phyloP scores from a whole-genome alignment of 305 asterid species.

The Fraxinus greggii region DNA sequence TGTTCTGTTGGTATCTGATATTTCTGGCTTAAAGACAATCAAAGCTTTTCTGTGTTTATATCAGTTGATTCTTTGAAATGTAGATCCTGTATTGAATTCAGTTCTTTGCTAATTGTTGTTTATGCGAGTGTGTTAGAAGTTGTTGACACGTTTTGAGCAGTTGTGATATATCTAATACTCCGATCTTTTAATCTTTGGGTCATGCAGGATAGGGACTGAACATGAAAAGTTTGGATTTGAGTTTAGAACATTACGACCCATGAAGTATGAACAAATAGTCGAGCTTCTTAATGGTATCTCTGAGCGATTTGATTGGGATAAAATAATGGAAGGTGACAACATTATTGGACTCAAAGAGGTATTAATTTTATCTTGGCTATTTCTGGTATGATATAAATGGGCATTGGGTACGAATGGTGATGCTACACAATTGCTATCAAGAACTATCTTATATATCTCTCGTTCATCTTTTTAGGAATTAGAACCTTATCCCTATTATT shows the following conservation, averaged over 20 bases:
- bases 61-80: neutral
- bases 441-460: neutral
- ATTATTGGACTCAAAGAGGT: conserved; percentile 95
- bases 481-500: neutral
- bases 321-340: conserved; percentile 82
- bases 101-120: neutral
- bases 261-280: conserved; percentile 81
- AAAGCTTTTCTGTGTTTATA: neutral
- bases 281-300: conserved; percentile 79
- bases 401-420: conserved; percentile 3
- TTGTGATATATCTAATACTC: conserved; percentile 16
- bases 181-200: conserved; percentile 19
- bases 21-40: neutral
- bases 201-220: conserved; percentile 90
- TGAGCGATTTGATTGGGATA: conserved; percentile 97
- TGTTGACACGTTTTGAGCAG: neutral
- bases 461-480: neutral
- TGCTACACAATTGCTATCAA: neutral
- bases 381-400: conserved; percentile 4
- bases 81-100: neutral
- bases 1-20: conserved; percentile 11
- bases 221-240: conserved; percentile 96
- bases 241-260: conserved; percentile 61
- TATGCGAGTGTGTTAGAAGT: neutral
- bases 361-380: conserved; percentile 3